A percentile compares a stretch with the other conserved stretches of the same genome.
Evolutionary conservation across 805 yeast genomes (phyloP).

Genomic region (Saturnispora zaruensis): DNA sequence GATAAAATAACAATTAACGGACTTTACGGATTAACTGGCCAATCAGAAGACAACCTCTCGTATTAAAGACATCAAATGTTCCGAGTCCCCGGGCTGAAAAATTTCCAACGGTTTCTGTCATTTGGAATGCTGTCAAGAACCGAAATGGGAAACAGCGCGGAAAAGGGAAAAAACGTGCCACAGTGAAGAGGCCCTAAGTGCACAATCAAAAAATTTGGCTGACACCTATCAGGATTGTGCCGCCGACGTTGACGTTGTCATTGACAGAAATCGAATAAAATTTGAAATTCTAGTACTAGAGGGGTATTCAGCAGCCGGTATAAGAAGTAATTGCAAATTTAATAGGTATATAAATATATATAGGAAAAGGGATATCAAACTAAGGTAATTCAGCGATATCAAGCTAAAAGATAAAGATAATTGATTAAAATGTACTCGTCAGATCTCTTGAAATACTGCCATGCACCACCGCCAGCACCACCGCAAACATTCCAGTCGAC

Average conservation of each 20-base stretch:
- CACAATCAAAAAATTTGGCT: neutral
- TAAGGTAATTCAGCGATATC: neutral
- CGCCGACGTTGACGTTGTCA: neutral
- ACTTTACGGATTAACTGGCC: neutral
- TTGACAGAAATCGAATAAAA: neutral
- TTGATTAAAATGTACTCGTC: conserved; percentile 7
- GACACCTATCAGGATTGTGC: neutral
- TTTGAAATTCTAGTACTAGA: neutral
- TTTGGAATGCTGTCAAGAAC: neutral
- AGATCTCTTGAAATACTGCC: conserved; percentile 16
- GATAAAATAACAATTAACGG: neutral
- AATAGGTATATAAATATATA: too few relatives aligned
- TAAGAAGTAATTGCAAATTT: neutral
- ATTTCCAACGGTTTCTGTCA: neutral
- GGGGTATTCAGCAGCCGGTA: neutral
- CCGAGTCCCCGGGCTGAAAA: neutral
- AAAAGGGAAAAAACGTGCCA: neutral
- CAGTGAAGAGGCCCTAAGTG: neutral
- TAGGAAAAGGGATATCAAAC: neutral
- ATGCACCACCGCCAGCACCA: conserved; percentile 2
- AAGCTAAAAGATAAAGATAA: neutral
- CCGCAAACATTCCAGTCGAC: neutral
- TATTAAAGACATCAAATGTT: neutral
- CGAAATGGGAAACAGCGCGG: neutral
- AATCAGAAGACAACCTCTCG: neutral